Evolutionary conservation across 2,329 filamentous ascomycete species (phyloP).

Genomic region (Aspergillus carbonarius): DNA sequence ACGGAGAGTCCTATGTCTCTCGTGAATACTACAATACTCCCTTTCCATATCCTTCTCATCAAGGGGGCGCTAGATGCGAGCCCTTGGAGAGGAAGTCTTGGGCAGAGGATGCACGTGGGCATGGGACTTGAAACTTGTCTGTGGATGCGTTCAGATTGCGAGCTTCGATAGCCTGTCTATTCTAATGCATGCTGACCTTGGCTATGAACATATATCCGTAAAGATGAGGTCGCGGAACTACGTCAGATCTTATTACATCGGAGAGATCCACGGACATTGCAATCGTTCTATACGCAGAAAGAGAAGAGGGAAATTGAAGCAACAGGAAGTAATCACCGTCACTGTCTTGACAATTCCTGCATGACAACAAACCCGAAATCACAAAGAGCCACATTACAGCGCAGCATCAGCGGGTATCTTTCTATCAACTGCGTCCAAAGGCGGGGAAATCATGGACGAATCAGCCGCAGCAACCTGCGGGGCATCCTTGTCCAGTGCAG

Average conservation of each 20-base stretch:
- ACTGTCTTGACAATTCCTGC: neutral
- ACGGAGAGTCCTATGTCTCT: conserved; percentile 12
- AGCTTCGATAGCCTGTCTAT: neutral
- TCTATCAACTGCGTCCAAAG: conserved; percentile 28
- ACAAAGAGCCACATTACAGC: neutral
- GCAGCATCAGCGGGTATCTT: conserved; percentile 17
- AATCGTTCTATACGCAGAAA: neutral
- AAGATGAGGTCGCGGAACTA: neutral
- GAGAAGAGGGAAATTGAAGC: neutral
- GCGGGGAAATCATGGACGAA: conserved; percentile 31
- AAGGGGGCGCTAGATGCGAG: conserved; percentile 36
- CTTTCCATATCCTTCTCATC: conserved; percentile 37
- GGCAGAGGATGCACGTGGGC: neutral
- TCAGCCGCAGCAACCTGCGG: conserved; percentile 2
- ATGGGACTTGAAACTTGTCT: neutral
- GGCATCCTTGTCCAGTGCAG: conserved; percentile 10
- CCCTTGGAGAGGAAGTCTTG: conserved; percentile 37
- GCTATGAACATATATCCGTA: neutral
- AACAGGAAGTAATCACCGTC: neutral
- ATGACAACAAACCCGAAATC: neutral
- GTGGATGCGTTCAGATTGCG: neutral
- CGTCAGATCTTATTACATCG: neutral
- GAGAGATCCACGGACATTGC: too few species aligned
- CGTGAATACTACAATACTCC: conserved; percentile 15
- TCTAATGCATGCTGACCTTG: neutral